Base-by-base conservation (phyloP, 2,329 filamentous ascomycete species). In the Rhexocercosporidium sp. region DNA sequence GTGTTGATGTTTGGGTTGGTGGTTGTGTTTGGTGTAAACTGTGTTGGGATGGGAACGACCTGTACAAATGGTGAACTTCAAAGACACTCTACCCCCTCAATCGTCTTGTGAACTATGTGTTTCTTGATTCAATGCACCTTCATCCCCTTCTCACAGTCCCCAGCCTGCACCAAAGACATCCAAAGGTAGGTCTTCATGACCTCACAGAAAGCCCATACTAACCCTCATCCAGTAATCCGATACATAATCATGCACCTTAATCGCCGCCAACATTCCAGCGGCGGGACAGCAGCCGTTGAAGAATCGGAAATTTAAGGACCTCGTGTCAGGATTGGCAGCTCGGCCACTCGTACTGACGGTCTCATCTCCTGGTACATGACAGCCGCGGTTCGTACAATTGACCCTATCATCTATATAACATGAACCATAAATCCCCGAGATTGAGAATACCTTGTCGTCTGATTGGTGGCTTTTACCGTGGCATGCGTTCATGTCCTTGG, bases 401-500 rank as follows among this genome's bases (percentile, higher is more conserved):
- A 16, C 6, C 51, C 27, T 56, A 56, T 37, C 18, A 56, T 16
- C 51, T 34, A 20, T 8, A 37, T n/a, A 8, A 37, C 11, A 7
- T 56, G 2, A 29, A 34, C 27, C 51, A 34, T 37, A 56, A 53
- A 34, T 56, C 31, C 51, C 51, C 51, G 29, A 56, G 29, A 34
- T 34, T 3, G 2, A 5, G 16, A 18, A 18, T 4, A 51, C 4
- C 14, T 31, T 5, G 29, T 6, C 12, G 31, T 22, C n/a, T 56
- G 31, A 56, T 56, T 56, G 51, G 51, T 56, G 29, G 51, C 51
- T 37, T 56, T 56, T 56, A 56, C 51, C 2, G 29, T 56, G 29
- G 34, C 29, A 6, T 56, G 29, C 29, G 51, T 37, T 22, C 16
- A 51, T 31, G 47, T 51, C 47, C 22, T 29, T 51, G 22, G 16